Evolutionary conservation across 345 rosid species (phyloP).

Genomic region (Abelmoschus esculentus): DNA sequence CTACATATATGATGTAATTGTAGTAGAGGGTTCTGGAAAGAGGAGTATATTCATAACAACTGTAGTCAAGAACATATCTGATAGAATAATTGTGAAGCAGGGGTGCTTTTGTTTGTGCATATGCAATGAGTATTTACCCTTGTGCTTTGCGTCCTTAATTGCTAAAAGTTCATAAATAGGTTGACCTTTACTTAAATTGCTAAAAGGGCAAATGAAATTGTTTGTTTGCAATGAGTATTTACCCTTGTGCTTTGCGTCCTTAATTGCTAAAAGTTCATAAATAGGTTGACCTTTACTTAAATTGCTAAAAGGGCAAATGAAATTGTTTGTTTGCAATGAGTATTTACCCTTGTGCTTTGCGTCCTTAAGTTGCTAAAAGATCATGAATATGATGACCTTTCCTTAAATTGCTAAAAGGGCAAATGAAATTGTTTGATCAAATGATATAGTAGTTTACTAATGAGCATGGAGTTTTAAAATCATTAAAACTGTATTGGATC

Average conservation of each 20-base stretch:
- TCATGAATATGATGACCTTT: background rate
- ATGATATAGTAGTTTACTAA: background rate
- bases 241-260: background rate
- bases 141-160: background rate
- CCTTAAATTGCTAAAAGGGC: slow-evolving; percentile 9
- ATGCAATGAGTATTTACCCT: background rate
- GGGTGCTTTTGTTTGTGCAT: background rate
- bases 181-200: slow-evolving; percentile 9
- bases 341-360: background rate
- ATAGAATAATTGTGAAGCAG: background rate
- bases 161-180: background rate
- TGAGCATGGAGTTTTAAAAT: background rate
- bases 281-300: slow-evolving; percentile 2
- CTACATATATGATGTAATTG: background rate
- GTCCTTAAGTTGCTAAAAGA: background rate
- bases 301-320: background rate
- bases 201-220: background rate
- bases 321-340: too few relatives aligned
- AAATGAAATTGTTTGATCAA: background rate
- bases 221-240: background rate
- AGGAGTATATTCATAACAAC: background rate
- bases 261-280: background rate
- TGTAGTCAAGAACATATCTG: too few relatives aligned
- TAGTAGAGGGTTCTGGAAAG: background rate
- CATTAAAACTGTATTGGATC: background rate